Evolutionary conservation across 257 asterid species (phyloP).

Genomic region (Solanum rostratum): DNA sequence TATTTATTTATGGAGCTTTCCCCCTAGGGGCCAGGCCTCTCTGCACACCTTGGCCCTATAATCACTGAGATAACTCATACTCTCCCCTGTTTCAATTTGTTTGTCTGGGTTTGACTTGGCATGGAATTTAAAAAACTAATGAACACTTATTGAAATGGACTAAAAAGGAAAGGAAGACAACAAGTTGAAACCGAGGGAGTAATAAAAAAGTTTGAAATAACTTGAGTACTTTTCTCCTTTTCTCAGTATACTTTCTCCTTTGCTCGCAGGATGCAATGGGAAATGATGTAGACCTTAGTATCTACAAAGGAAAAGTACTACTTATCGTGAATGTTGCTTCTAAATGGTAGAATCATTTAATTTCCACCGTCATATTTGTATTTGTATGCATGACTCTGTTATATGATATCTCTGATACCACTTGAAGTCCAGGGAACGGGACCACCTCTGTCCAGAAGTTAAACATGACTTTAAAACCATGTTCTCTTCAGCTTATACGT

Average conservation of each 20-base stretch:
- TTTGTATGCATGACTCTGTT: background rate
- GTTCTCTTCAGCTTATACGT: background rate
- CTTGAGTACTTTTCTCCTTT: background rate
- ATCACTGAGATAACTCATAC: background rate
- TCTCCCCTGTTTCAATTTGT: too few species aligned
- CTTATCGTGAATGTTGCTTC: slow-evolving; percentile 70
- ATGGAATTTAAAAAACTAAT: background rate
- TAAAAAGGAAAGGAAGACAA: background rate
- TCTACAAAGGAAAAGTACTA: slow-evolving; percentile 52
- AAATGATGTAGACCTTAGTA: slow-evolving; percentile 32
- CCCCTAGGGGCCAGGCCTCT: too few species aligned
- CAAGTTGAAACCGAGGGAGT: background rate
- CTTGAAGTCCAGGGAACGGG: background rate
- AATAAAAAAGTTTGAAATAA: background rate
- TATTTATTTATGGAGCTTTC: background rate
- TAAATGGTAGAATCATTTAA: slow-evolving; percentile 32
- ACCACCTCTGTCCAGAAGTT: background rate
- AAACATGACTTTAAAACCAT: background rate
- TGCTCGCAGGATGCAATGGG: slow-evolving; percentile 43
- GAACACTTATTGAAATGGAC: background rate
- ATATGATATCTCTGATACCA: background rate
- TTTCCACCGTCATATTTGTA: background rate
- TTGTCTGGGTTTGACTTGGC: too few species aligned
- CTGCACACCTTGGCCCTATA: background rate
- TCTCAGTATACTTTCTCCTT: background rate